These are phyloP conservation scores for Candida neerlandica DNA, from an alignment of 1,139 yeast species.

Conservation along the genomic window DNA sequence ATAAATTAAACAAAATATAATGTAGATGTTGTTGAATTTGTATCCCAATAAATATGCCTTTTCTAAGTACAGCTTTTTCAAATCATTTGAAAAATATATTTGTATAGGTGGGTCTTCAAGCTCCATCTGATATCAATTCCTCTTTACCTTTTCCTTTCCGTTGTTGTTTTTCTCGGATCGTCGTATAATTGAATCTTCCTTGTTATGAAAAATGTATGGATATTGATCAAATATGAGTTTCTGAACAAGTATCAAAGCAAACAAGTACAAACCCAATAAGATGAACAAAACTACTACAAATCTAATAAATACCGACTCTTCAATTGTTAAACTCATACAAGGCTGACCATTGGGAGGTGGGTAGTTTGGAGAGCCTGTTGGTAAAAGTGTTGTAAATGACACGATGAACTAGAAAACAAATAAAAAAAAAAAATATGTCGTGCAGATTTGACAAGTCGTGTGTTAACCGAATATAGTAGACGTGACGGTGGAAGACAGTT, in stretches of 20 bases:
- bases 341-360: slow-evolving; percentile 1
- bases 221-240: slow-evolving; percentile 9
- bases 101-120: slow-evolving; percentile 19
- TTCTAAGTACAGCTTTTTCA: slow-evolving; percentile 17
- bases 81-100: slow-evolving; percentile 41
- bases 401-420: not conserved
- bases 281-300: not conserved
- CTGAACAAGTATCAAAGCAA: slow-evolving; percentile 4
- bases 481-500: not conserved
- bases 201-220: slow-evolving; percentile 9
- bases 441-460: not conserved
- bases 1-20: slow-evolving; percentile 26
- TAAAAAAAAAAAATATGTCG: not conserved
- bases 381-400: not conserved
- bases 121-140: slow-evolving; percentile 18
- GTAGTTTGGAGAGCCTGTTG: not conserved
- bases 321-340: not conserved
- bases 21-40: slow-evolving; percentile 24
- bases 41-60: slow-evolving; percentile 28
- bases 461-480: not conserved
- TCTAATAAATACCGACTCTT: slow-evolving; percentile 1
- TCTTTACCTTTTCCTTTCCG: not conserved
- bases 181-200: not conserved
- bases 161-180: not conserved
- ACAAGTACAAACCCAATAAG: not conserved